A percentile compares a stretch with the other conserved stretches of the same genome.
Conservation (phyloP, 2,329 filamentous ascomycete species). For the Xylaria sp. region DNA sequence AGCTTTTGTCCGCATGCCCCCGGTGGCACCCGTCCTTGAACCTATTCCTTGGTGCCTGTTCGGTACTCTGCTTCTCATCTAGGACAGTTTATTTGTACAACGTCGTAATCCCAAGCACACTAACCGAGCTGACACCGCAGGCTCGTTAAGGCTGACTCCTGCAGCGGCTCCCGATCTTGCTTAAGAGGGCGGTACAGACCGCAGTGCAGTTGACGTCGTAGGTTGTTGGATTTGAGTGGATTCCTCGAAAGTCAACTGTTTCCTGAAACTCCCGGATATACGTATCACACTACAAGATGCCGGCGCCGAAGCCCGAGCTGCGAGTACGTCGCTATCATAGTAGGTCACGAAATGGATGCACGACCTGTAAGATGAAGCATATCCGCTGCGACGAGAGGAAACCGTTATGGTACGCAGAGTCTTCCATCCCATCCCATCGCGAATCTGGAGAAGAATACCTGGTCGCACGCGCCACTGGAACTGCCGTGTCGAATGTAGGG, state of each 20-base stretch:
- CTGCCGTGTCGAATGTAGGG: conserved; percentile 31
- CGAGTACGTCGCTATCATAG: conserved; percentile 44
- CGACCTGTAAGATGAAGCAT: conserved; percentile 45
- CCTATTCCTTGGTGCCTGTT: conserved; percentile 16
- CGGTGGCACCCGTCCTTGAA: conserved; percentile 22
- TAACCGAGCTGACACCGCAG: conserved; percentile 31
- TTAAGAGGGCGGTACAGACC: conserved; percentile 36
- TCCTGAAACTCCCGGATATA: conserved; percentile 5
- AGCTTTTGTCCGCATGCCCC: conserved; percentile 35
- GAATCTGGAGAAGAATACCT: conserved; percentile 25
- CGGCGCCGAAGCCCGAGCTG: conserved; percentile 42
- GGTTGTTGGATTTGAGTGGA: conserved; percentile 23
- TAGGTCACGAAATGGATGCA: conserved; percentile 45
- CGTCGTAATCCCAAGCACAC: conserved; percentile 24
- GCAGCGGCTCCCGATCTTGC: conserved; percentile 29
- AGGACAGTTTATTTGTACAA: conserved; percentile 20
- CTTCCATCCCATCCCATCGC: conserved; percentile 25
- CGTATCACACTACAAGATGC: conserved; percentile 30
- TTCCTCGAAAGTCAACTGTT: conserved; percentile 11
- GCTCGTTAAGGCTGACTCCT: conserved; percentile 37
- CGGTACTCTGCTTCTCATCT: conserved; percentile 20
- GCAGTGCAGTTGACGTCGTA: conserved; percentile 15
- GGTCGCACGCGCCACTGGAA: conserved; percentile 21
- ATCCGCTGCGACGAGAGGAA: conserved; percentile 45
- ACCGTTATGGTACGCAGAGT: conserved; percentile 44